Evolutionary conservation across 805 yeast genomes (phyloP), one percentile per base, ranked within the genome.

Genomic region (Yarrowia sp.): DNA sequence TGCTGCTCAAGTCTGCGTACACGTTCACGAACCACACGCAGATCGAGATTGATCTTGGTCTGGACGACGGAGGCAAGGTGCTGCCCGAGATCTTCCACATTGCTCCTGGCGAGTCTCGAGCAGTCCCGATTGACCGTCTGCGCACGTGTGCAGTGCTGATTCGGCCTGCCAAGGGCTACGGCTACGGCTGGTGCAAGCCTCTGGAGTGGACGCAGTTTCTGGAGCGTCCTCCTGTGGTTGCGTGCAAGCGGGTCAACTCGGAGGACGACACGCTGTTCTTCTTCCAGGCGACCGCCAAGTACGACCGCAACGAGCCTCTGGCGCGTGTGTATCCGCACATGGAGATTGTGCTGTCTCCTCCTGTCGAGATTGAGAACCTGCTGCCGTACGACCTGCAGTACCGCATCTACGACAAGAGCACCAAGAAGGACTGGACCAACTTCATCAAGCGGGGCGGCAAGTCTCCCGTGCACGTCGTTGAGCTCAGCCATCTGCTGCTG

Each of bases 311-410:
- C n/a, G 96, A 89, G 65, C 91, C 90, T 0, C 74, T 91, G 24
- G 81, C 88, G 0, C 78, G 80, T 63, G 80, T 88, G 0, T 96
- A 90, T 69, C 99, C 99, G 0, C 94, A 89, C 68, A 81, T 93
- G 88, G 80, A 78, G 8, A 74, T 94, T 22, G 80, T 84, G 4
- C 74, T 94, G 6, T 84, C 94, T 0, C 90, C 98, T 0, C 98
- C 99, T 0, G 74, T 94, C 47, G 89, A 88, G 67, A 78, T 94
- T 63, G 91, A 88, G 66, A 94, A 94, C 69, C 76, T 90, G 58
- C 72, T 96, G 55, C 98, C 99, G 0, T 88, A 81, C 70, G 96
- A 89, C 67, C 73, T 93, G 44, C 78, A 82, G 18, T 90, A 87
- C 74, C 78, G 87, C 62, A 78, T 94, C 13, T 88, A 87, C 72